A percentile compares a stretch with the other conserved stretches of the same genome.
phyloP scores from a whole-genome alignment of 148 eudicot species.

The Dianthus caryophyllus region DNA sequence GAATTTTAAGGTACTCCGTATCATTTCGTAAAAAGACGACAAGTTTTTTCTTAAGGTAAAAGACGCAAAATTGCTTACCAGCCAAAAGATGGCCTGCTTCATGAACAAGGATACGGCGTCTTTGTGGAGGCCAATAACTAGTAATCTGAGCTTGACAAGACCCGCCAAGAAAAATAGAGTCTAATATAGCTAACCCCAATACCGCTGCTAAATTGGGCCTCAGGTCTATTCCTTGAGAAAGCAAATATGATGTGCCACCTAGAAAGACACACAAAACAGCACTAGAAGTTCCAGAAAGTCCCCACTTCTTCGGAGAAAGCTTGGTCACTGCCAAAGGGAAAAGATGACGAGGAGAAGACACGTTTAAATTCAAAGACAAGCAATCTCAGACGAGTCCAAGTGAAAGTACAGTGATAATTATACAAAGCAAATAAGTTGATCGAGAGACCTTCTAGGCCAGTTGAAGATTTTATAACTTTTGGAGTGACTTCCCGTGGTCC shows the following conservation, averaged over 20 bases:
- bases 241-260: constrained; percentile 65
- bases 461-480: constrained; percentile 56
- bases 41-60: too few relatives aligned
- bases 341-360: constrained; percentile 8
- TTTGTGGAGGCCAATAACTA: constrained; percentile 95
- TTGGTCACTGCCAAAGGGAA: constrained; percentile 51
- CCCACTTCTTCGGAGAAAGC: constrained; percentile 96
- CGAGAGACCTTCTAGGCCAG: constrained; percentile 79
- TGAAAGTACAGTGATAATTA: background rate
- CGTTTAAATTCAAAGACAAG: background rate
- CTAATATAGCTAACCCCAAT: constrained; percentile 62
- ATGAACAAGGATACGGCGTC: constrained; percentile 92
- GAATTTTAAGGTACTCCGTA: background rate
- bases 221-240: constrained; percentile 78
- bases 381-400: background rate
- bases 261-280: constrained; percentile 51
- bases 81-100: constrained; percentile 97
- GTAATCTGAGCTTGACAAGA: constrained; percentile 81
- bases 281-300: constrained; percentile 68
- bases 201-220: constrained; percentile 74
- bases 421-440: background rate
- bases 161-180: constrained; percentile 85
- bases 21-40: background rate
- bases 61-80: constrained; percentile 34
- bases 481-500: constrained; percentile 87